Evolutionary conservation across 148 eudicot genomes (phyloP), one percentile per base, ranked within the genome.

Genomic region (Spergularia marina): DNA sequence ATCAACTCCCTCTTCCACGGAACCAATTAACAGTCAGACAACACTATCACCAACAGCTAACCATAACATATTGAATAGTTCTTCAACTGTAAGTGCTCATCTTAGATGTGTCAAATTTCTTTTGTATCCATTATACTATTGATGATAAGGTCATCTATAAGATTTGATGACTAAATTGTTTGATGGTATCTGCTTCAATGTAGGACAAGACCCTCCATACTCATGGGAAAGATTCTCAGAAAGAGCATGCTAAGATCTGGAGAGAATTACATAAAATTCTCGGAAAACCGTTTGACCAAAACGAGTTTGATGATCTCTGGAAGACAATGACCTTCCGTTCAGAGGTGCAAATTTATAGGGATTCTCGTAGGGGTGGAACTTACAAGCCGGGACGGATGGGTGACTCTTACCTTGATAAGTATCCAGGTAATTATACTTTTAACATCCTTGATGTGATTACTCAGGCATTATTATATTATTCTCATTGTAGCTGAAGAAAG

Each of bases 391-490:
- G 73, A 58, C 63, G 44, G n/a, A 2, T 25, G 68, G 71, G 82
- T 58, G 73, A 63, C 12, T 87, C 88, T 44, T 87, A 81, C 73
- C 77, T 85, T 69, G 81, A 74, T 14, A 65, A 10, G 23, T 51
- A 75, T 80, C 65, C 62, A 71, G 83, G 91, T 87, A 3, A 82
- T 79, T 80, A 70, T 80, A 54, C 54, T 52, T 70, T 70, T 78
- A 66, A 70, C 57, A 69, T 70, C 49, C 53, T 21, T 66, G 49
- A 18, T 71, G 62, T 65, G 51, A 41, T 10, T 61, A 53, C 18
- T 70, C 65, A 21, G 25, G 41, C 40, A 56, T 36, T 65, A 11
- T 25, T 55, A 62, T 70, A 61, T 10, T 10, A 15, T 70, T 63
- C 65, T 58, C 52, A 44, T 41, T 68, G 55, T 21, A 25, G 60